Evolutionary conservation across 345 rosid species (phyloP).

Genomic region (Heritiera fomes): DNA sequence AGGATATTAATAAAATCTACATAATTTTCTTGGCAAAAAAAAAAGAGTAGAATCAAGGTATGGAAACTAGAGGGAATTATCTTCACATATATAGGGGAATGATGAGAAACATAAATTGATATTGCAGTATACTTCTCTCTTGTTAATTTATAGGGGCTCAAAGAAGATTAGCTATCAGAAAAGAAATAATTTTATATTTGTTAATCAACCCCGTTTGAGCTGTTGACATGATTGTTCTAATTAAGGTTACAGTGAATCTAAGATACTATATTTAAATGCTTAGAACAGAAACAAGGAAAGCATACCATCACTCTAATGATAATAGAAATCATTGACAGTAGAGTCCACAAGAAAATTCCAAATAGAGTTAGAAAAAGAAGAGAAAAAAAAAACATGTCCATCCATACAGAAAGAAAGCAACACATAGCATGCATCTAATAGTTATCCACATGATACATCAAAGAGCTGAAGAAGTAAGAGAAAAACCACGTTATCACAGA

Average conservation of each 20-base stretch:
- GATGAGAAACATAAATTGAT: background rate
- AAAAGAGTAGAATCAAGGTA: background rate
- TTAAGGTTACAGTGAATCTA: background rate
- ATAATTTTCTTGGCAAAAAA: no score
- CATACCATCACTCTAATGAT: background rate
- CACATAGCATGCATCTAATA: constrained; percentile 2
- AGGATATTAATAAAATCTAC: no score
- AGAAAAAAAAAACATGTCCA: background rate
- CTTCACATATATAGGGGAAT: background rate
- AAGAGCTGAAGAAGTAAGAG: constrained; percentile 6
- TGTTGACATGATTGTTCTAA: background rate
- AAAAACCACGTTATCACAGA: constrained; percentile 11
- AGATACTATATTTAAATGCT: constrained; percentile 8
- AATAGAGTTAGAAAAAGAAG: background rate
- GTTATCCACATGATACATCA: background rate
- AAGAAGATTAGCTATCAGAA: background rate
- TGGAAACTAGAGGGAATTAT: background rate
- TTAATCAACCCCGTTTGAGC: background rate
- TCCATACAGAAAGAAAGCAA: constrained; percentile 7
- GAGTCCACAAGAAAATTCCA: constrained; percentile 15
- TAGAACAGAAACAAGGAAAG: background rate
- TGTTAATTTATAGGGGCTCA: background rate
- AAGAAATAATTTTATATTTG: background rate
- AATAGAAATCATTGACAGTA: constrained; percentile 5
- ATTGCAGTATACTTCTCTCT: background rate